A percentile compares a stretch with the other conserved stretches of the same genome.
These are phyloP conservation scores for Populus hybrid DNA, from an alignment of 441 rosid genomes.

Conservation along the genomic window DNA sequence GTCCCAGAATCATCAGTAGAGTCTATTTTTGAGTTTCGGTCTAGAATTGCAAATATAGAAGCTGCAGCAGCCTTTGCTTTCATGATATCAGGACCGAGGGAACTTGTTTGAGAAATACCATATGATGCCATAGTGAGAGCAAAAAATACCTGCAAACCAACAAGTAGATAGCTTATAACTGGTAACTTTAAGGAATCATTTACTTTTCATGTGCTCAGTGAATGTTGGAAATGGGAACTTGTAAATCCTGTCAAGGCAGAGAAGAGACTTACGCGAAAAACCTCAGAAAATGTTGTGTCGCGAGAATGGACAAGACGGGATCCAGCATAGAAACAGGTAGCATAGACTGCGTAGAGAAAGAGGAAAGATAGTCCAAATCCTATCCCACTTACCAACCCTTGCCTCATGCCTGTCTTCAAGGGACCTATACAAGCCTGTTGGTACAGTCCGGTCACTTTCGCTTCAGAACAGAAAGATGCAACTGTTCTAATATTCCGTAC, in stretches of 20 bases:
- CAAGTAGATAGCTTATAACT: background rate
- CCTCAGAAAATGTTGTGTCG: conserved; percentile 41
- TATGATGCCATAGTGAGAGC: conserved; percentile 52
- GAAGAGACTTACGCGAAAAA: conserved; percentile 45
- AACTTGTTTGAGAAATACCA: conserved; percentile 57
- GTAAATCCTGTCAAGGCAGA: background rate
- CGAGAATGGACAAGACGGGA: conserved; percentile 55
- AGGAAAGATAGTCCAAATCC: conserved; percentile 62
- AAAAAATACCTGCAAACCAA: conserved; percentile 51
- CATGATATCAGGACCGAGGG: conserved; percentile 46
- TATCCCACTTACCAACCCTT: conserved; percentile 56
- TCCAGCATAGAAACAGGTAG: conserved; percentile 64
- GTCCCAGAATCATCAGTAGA: conserved; percentile 48
- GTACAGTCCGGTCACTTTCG: conserved; percentile 58
- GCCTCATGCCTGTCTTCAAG: conserved; percentile 50
- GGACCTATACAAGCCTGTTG: conserved; percentile 57
- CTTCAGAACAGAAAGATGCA: conserved; percentile 76
- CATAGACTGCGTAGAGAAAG: conserved; percentile 46
- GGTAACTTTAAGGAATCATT: background rate
- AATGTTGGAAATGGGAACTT: background rate
- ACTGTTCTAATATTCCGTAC: conserved; percentile 77
- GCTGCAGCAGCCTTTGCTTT: conserved; percentile 58
- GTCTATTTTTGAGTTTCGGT: conserved; percentile 52
- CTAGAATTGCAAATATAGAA: conserved; percentile 58
- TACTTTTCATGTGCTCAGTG: too few relatives aligned